Evolutionary conservation across 2,329 filamentous ascomycete species (phyloP), one percentile per base, ranked within the genome.

Genomic region (Amauroascus niger): DNA sequence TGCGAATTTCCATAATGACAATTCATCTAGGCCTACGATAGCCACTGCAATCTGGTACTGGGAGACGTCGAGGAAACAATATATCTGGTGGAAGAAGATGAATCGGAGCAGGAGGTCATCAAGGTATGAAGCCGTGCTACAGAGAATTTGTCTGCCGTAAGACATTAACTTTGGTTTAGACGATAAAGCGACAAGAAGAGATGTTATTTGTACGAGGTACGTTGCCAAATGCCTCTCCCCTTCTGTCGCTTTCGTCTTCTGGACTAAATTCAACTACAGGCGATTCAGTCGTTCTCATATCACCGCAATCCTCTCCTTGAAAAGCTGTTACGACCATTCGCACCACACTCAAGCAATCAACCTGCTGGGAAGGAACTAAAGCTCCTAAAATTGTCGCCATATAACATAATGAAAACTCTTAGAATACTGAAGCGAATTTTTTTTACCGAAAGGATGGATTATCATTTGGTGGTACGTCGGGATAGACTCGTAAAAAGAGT

Each of bases 11-110:
- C 30, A 52, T 53, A 16, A 44, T 18, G 6, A 35, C 35, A 56
- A 14, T 57, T 46, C 16, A n/a, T 39, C 26, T 55, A 98, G 93
- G 93, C 93, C 53, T 98, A 98, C 69, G 93, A 98, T 68, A 95
- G 88, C 65, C 93, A 98, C 71, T 98, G 94, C 79, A 98, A 98
- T 67, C 74, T 98, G 43, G 88, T 98, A 5, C 79, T 98, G 5
- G 91, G 93, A 52, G 93, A 98, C 61, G 93, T 97, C 3, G 89
- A 96, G 67, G 93, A 98, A 76, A 97, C 91, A 6, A 89, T 98
- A 61, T 98, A 95, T 68, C 78, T 91, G 32, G 84, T 95, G 3
- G 90, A 95, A 56, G 90, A 95, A 56, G 88, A 94, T 39, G 81
- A 85, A 14, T 86, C 88, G 20, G 83, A 86, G 55, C 84, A 79